These are phyloP conservation scores for Pisolithus orientalis DNA, from an alignment of 768 basidiomycete species.

Conservation along the genomic window DNA sequence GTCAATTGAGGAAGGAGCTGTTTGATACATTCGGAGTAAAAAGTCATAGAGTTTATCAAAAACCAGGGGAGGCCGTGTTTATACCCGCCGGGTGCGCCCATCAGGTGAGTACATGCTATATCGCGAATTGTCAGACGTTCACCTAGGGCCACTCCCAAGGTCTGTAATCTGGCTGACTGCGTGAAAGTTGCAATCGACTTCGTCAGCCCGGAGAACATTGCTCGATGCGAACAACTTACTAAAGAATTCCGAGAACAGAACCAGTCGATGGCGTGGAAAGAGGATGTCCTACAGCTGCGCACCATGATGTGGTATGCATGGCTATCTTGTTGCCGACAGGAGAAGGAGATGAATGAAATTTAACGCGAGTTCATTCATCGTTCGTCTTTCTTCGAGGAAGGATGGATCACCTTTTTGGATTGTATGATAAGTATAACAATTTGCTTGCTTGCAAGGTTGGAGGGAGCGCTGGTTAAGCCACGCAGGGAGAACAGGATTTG, in stretches of 20 bases:
- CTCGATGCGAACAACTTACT: slow-evolving; percentile 78
- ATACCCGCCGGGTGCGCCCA: slow-evolving; percentile 93
- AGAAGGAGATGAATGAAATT: slow-evolving; percentile 34
- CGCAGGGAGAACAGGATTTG: background rate
- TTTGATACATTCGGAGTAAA: slow-evolving; percentile 61
- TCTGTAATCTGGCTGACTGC: slow-evolving; percentile 89
- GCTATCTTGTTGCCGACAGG: slow-evolving; percentile 58
- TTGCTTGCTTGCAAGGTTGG: background rate
- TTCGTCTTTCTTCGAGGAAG: background rate
- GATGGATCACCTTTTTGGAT: slow-evolving; percentile 17
- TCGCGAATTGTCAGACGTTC: background rate
- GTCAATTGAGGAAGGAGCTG: slow-evolving; percentile 58
- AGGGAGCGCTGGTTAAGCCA: background rate
- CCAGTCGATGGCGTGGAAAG: slow-evolving; percentile 84
- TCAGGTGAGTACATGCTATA: slow-evolving; percentile 47
- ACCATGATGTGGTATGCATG: slow-evolving; percentile 95
- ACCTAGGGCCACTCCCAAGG: slow-evolving; percentile 36
- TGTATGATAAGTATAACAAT: slow-evolving; percentile 18
- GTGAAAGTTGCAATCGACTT: slow-evolving; percentile 96
- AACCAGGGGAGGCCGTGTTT: slow-evolving; percentile 89
- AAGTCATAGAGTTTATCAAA: slow-evolving; percentile 83
- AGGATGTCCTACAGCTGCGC: slow-evolving; percentile 85
- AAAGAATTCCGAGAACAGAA: slow-evolving; percentile 89
- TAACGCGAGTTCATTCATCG: background rate
- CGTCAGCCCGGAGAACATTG: slow-evolving; percentile 89